Evolutionary conservation across 2,329 filamentous ascomycete species (phyloP), one percentile per base, ranked within the genome.

Genomic region (Trichothecium roseum): DNA sequence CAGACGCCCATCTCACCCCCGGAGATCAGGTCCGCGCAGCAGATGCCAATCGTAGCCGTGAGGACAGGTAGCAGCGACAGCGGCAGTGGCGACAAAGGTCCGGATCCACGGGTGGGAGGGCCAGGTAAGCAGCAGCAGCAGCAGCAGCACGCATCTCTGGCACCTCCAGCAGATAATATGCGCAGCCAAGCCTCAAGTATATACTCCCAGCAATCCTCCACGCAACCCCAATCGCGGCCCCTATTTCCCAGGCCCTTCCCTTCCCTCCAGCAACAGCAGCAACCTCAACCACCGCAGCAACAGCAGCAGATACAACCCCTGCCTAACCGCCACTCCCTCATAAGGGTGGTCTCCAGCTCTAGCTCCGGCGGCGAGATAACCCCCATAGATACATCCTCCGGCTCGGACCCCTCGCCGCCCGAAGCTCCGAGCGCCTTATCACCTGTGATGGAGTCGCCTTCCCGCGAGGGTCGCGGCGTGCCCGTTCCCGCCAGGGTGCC

Each of bases 381-480:
- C 16, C 18, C 39, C 18, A 32, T 41, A 18, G 34, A 37, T 5
- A 34, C 24, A 17, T 36, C 36, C 18, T 39, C 37, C 12, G 34
- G 34, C 12, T 20, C 26, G 13, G 38, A 40, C 4, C 35, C 45
- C 6, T 41, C 44, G 1, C 43, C 42, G 14, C 41, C 45, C 8
- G 43, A 47, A 17, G 38, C 37, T 34, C 51, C 40, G 35, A 49
- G 41, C 37, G 59, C 55, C 30, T 55, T 72, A 4, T 68, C 69
- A 0, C 69, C 68, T 2, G 68, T 73, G 5, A 54, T 53, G 10
- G 68, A 73, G 44, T 68, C 64, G 1, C 66, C 65, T 49, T 50
- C 12, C 51, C 55, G 10, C 7, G 43, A 36, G 29, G 44, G 46
- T 24, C 47, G 54, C 16, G 51, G 50, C 13, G 54, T 58, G 24